Evolutionary conservation across 306 rosid species (phyloP), one percentile per base, ranked within the genome.

Genomic region (Trichosanthes cucumerina): DNA sequence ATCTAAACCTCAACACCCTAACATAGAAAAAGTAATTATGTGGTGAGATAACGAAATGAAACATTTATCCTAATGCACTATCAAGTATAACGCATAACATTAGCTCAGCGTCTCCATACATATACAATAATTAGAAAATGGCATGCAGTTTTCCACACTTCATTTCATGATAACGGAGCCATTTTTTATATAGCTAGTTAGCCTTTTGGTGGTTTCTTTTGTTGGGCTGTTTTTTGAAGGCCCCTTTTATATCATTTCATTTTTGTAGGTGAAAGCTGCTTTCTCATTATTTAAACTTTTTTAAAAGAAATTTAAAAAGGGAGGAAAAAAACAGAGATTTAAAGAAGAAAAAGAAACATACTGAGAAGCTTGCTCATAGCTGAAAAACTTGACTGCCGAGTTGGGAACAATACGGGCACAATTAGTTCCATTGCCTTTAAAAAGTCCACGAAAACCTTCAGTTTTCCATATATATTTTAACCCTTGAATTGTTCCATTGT

Each of bases 391-490:
- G 86, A 93, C 97, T 0, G 97, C 97, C 54, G 98, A 93, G 80
- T 93, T 93, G 49, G 98, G 98, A 63, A 93, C 91, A 81, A 93
- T 93, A 21, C 97, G 91, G 64, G 96, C 98, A 88, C 98, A 93
- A 52, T 93, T 93, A 68, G 98, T 90, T 76, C 98, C 97, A 72
- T 93, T 93, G 80, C 98, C 98, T 85, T 90, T 93, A 77, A 93
- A 91, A 73, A 93, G 81, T 79, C 98, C 98, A 79, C 94, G 93
- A 81, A 93, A 85, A 57, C 98, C 98, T 84, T 93, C 98, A 82
- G 87, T 86, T 85, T 90, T 90, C 97, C 97, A 93, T 80, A 93
- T 93, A 78, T 93, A 90, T 83, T 89, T 91, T 47, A 93, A 83
- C 33, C 98, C 98, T 83, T 93, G 98, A 16, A 93, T 24, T 28